phyloP scores from a whole-genome alignment of 441 rosid genomes.

The Macaranga tanarius region DNA sequence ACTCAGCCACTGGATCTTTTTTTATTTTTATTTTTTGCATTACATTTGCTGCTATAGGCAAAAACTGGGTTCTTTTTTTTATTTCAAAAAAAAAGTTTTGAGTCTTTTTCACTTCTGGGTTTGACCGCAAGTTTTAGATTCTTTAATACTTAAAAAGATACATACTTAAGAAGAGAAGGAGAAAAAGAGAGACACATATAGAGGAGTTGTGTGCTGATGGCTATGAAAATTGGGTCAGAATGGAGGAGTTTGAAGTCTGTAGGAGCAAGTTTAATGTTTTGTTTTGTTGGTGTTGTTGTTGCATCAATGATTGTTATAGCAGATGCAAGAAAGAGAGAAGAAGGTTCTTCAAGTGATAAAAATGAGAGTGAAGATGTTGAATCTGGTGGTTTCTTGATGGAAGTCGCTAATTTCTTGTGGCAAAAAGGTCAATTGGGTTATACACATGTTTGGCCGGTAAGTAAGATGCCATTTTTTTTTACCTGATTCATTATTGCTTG shows the following conservation, averaged over 20 bases:
- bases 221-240: constrained; percentile 20
- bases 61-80: too few relatives aligned
- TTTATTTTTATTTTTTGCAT: too few relatives aligned
- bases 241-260: constrained; percentile 29
- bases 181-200: not conserved
- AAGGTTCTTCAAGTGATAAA: constrained; percentile 21
- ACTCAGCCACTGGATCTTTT: too few relatives aligned
- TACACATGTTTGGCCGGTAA: constrained; percentile 58
- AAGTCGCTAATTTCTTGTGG: constrained; percentile 29
- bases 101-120: too few relatives aligned
- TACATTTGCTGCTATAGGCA: too few relatives aligned
- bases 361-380: constrained; percentile 17
- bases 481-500: not conserved
- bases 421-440: constrained; percentile 38
- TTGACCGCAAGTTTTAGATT: not conserved
- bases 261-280: constrained; percentile 24
- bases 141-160: not conserved
- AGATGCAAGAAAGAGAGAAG: constrained; percentile 27
- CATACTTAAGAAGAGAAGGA: too few relatives aligned
- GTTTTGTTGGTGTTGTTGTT: constrained; percentile 27
- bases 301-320: constrained; percentile 31
- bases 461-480: constrained; percentile 13
- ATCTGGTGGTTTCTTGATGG: constrained; percentile 12
- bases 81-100: too few relatives aligned
- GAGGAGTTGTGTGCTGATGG: constrained; percentile 26